Evolutionary conservation across 192 early-diverging fungal species (phyloP), one percentile per base, ranked within the genome.

Genomic region (Rhizoclosmatium globosum): DNA sequence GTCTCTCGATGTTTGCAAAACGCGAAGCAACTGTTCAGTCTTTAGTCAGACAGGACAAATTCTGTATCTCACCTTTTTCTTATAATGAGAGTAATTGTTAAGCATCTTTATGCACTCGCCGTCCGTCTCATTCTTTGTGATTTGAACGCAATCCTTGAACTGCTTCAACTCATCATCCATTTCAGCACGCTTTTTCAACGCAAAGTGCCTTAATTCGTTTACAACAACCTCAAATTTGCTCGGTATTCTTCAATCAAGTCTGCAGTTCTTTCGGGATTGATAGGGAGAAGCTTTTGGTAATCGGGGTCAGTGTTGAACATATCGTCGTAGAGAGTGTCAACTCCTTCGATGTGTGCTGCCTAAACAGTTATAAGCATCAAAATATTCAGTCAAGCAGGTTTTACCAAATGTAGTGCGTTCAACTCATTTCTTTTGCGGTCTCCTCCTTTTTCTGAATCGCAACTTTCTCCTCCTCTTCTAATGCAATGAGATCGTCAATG

Each of bases 401-500:
- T 74, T 75, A 89, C 89, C 61, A 83, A 74, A 59, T 87, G 79
- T 6, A 90, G 71, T 11, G 60, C 72, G 43, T 88, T 88, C 44
- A 78, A 64, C 50, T 88, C 87, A 6, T 21, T 47, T 39, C 71
- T 45, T 48, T 76, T 81, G 47, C 71, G 75, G 58, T 67, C 45
- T 85, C 81, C 64, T 89, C 86, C 74, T 81, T 87, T 71, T 81
- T 84, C 19, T 82, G 78, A 3, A 65, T 78, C 2, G 77, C 71
- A 19, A 88, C 77, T 72, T 91, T 91, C 53, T 91, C 89, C 64
- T 91, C 90, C 59, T 91, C 88, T 57, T 91, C 90, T 50, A 89
- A 77, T 0, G 90, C 88, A 64, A 91, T 91, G 39, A 91, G 78
- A 47, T 89, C 85, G 78, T 91, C 90, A 53, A 91, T 88, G 69